Conservation (phyloP, 2,329 filamentous ascomycete genomes). For the Claviceps citrina region DNA sequence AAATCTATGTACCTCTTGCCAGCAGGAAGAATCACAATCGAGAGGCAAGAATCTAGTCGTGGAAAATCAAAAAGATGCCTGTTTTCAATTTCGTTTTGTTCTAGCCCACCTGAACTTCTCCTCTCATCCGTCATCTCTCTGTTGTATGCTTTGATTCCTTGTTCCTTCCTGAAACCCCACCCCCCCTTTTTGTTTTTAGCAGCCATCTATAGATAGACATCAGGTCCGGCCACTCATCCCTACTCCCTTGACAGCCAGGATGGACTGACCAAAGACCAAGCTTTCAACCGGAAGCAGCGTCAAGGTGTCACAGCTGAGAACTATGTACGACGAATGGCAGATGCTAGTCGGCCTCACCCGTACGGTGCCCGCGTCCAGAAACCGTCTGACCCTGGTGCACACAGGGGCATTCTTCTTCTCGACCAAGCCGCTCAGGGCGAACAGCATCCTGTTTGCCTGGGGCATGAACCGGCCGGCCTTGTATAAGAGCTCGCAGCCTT, state of each 20-base stretch:
- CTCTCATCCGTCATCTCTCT: no score
- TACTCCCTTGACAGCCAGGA: neutral
- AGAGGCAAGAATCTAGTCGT: no score
- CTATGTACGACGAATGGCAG: neutral
- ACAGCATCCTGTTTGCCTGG: neutral
- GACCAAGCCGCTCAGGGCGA: neutral
- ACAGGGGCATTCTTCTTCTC: neutral
- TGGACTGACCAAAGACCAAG: neutral
- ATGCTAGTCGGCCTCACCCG: neutral
- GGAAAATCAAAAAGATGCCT: no score
- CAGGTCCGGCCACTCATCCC: no score
- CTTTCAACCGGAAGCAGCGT: neutral
- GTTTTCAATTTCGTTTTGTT: no score
- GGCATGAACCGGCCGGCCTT: constrained; percentile 3
- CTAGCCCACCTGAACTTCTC: no score
- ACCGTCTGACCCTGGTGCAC: neutral
- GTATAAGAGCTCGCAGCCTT: constrained; percentile 5
- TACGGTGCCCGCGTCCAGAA: neutral
- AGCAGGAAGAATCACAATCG: no score
- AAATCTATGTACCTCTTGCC: no score
- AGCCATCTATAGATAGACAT: no score
- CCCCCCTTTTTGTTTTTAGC: no score
- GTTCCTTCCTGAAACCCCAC: no score
- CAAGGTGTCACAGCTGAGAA: neutral
- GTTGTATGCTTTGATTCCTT: no score